Percentiles rank a stretch among this genome's conserved stretches.
Evolutionary conservation across 2,329 filamentous ascomycete genomes (phyloP).

Genomic region (Sporothrix globosa): DNA sequence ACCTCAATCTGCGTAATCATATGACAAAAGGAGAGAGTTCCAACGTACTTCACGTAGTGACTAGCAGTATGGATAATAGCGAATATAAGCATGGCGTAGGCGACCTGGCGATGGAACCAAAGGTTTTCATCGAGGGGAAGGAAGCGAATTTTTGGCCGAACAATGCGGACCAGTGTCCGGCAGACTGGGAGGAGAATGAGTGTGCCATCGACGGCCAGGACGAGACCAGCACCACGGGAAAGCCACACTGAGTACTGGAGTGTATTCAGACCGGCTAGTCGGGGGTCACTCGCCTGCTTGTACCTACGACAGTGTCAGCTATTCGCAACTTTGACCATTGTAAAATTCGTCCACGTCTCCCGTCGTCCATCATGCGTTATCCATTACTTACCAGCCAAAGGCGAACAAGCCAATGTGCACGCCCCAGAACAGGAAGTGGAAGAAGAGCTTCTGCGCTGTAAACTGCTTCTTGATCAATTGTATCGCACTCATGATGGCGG

Average conservation of each 20-base stretch:
- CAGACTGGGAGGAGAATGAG: conserved; percentile 94
- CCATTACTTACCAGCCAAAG: conserved; percentile 72
- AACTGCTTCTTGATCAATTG: conserved; percentile 65
- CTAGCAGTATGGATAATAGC: conserved; percentile 73
- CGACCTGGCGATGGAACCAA: conserved; percentile 95
- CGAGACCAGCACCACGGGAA: conserved; percentile 87
- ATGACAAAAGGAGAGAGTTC: too few relatives aligned
- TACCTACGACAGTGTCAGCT: conserved; percentile 61
- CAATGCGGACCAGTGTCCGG: conserved; percentile 79
- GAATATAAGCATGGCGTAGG: conserved; percentile 85
- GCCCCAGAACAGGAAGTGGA: conserved; percentile 80
- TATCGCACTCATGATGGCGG: conserved; percentile 48
- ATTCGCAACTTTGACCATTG: too few relatives aligned
- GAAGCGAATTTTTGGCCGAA: conserved; percentile 85
- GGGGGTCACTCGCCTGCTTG: conserved; percentile 70
- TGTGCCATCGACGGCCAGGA: conserved; percentile 79
- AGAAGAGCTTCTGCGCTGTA: conserved; percentile 70
- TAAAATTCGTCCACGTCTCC: too few relatives aligned
- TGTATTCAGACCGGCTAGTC: conserved; percentile 76
- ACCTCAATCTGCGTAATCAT: too few relatives aligned
- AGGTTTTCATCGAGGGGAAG: conserved; percentile 93
- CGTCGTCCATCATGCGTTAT: background rate
- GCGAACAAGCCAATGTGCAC: conserved; percentile 79
- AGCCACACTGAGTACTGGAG: conserved; percentile 92
- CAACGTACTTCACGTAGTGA: conserved; percentile 88